These are phyloP conservation scores for Rubia tinctorum DNA, from an alignment of 305 asterid genomes.

Conservation along the genomic window DNA sequence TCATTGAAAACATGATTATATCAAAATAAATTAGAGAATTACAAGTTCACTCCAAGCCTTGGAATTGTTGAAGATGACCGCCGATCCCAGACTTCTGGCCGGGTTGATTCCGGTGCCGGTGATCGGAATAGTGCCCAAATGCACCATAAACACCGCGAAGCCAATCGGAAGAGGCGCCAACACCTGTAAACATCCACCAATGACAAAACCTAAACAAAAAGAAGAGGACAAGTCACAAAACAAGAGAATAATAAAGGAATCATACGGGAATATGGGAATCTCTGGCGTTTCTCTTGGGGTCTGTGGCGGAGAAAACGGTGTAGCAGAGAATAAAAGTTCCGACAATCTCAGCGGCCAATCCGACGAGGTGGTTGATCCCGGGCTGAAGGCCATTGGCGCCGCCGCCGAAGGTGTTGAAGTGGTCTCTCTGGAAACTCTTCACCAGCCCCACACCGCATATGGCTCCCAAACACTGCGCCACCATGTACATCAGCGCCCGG, in stretches of 20 bases:
- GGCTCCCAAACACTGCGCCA: constrained; percentile 33
- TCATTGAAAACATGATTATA: no score
- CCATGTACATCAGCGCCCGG: constrained; percentile 10
- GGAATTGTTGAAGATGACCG: constrained; percentile 1
- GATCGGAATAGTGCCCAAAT: constrained; percentile 40
- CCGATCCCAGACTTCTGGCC: constrained; percentile 9
- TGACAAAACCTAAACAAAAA: neutral
- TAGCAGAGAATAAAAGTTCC: constrained; percentile 46
- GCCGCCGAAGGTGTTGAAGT: constrained; percentile 5
- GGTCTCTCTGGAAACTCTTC: constrained; percentile 6
- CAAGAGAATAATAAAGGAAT: neutral
- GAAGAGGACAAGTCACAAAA: neutral
- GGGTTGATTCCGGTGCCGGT: constrained; percentile 67
- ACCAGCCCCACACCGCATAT: constrained; percentile 3
- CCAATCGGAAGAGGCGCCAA: constrained; percentile 20
- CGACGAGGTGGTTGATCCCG: constrained; percentile 1
- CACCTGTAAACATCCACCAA: neutral
- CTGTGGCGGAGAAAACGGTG: constrained; percentile 89
- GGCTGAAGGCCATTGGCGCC: neutral
- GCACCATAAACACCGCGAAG: constrained; percentile 42
- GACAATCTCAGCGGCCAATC: constrained; percentile 24
- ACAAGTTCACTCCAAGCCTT: constrained; percentile 10
- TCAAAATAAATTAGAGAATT: constrained; percentile 40
- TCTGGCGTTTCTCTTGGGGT: constrained; percentile 54
- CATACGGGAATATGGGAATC: constrained; percentile 12